Evolutionary conservation across 2,329 filamentous ascomycete genomes (phyloP), one percentile per base, ranked within the genome.

Genomic region (Fusarium drepaniforme): DNA sequence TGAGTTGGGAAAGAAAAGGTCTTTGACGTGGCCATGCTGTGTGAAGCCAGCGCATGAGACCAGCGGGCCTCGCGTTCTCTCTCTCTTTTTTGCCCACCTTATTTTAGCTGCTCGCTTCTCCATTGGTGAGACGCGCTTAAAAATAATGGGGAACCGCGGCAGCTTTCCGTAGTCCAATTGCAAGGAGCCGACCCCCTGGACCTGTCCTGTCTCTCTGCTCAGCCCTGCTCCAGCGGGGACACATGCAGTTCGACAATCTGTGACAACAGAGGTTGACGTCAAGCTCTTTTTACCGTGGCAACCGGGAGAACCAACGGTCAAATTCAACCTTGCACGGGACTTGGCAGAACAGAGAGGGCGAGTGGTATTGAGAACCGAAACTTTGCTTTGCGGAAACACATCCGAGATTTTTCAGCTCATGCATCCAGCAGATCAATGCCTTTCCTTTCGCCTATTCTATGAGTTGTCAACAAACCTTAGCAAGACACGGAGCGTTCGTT

Each of bases 1-100:
- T 25, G 44, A 49, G 15, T 53, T 33, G 37, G 56, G 21, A 51
- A 61, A 53, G 49, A 53, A 21, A 1, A 57, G 59, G 30, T 23
- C 56, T 42, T 72, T 70, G 72, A 74, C 67, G 73, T 75, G 73
- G 73, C 73, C 72, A 30, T 46, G 70, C 23, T 71, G 73, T 74
- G 51, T 21, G 33, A 74, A 58, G 57, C 70, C 70, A 75, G 62
- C 64, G 28, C 51, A 75, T 66, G 37, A 53, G 33, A 35, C 21
- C 38, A 30, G 37, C 53, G 38, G 37, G 33, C 25, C 49, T 56
- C 49, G 33, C 49, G 30, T 51, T 37, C 57, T 57, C 46, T 62
- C 25, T n/a, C n/a, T n/a, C n/a, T n/a, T n/a, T n/a, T n/a, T n/a
- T n/a, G n/a, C n/a, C 35, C 46, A 66, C 49, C 68, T 59, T 61